Percentiles rank a stretch among this genome's conserved stretches.
Evolutionary conservation across 2,329 filamentous ascomycete species (phyloP).

Genomic region (Talaromyces sp.): DNA sequence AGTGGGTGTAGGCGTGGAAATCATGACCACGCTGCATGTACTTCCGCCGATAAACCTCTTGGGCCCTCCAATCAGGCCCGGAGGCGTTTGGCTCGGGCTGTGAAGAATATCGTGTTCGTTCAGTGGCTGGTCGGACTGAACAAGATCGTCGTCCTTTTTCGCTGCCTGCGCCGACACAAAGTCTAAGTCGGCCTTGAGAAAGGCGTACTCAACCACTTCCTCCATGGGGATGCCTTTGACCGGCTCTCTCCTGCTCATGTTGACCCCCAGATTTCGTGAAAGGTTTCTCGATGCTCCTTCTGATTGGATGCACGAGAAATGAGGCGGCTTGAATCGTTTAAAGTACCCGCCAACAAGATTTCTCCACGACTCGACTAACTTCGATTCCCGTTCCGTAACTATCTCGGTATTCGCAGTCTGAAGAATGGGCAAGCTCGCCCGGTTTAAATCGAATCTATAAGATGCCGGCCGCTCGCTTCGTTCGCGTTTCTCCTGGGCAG

Average conservation of each 20-base stretch:
- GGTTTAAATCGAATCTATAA: conserved; percentile 2
- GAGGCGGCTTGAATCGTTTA: conserved; percentile 74
- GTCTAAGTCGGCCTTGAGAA: conserved; percentile 87
- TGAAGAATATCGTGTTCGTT: conserved; percentile 83
- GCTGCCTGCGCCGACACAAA: conserved; percentile 85
- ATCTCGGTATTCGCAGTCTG: conserved; percentile 52
- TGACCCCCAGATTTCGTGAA: conserved; percentile 20
- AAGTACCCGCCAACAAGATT: conserved; percentile 90
- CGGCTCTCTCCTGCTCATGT: conserved; percentile 19
- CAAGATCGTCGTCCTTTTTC: conserved; percentile 68
- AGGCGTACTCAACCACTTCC: conserved; percentile 76
- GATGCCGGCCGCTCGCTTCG: conserved; percentile 3
- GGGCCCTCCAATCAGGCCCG: conserved; percentile 59
- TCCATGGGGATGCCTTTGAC: conserved; percentile 37
- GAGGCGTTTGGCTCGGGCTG: conserved; percentile 44
- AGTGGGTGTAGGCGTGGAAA: conserved; percentile 83
- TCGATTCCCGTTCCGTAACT: conserved; percentile 62
- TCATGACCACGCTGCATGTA: conserved; percentile 81
- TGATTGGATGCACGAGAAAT: conserved; percentile 54
- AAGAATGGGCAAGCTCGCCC: conserved; percentile 37
- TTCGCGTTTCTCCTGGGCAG: conserved; percentile 15
- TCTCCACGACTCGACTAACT: conserved; percentile 71
- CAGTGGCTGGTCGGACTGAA: conserved; percentile 67
- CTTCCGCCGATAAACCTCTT: conserved; percentile 88
- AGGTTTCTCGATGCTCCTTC: conserved; percentile 22